phyloP scores from a whole-genome alignment of 805 yeast genomes.

The Candida railenensis region DNA sequence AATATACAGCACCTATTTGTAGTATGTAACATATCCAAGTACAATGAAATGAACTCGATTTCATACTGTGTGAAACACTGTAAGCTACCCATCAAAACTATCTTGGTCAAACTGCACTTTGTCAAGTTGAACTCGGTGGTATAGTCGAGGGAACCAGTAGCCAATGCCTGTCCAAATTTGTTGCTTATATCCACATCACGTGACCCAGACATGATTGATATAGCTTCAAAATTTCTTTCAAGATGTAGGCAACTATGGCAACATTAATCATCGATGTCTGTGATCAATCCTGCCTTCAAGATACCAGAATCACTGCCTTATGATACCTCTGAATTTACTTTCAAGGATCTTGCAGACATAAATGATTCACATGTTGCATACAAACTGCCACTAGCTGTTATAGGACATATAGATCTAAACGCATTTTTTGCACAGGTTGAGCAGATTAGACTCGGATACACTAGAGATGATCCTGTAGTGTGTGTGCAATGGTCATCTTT shows the following conservation, averaged over 20 bases:
- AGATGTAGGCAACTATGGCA: background rate
- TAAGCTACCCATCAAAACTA: too few relatives aligned
- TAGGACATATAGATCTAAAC: conserved; percentile 87
- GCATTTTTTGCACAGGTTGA: conserved; percentile 97
- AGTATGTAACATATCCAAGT: too few relatives aligned
- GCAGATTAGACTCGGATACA: conserved; percentile 65
- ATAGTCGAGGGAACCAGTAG: too few relatives aligned
- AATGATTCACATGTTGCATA: conserved; percentile 48
- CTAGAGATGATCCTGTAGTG: conserved; percentile 77
- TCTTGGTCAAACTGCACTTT: too few relatives aligned
- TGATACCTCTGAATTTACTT: conserved; percentile 42
- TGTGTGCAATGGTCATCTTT: conserved; percentile 91
- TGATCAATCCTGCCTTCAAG: background rate
- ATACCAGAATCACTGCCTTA: background rate
- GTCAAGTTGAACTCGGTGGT: too few relatives aligned
- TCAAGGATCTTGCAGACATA: conserved; percentile 49
- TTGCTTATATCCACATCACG: background rate
- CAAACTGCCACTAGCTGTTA: conserved; percentile 67
- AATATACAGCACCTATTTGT: too few relatives aligned
- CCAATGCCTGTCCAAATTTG: background rate
- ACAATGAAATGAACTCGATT: too few relatives aligned
- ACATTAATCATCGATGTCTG: background rate
- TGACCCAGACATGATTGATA: background rate
- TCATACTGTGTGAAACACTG: too few relatives aligned
- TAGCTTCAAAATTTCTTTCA: background rate